Evolutionary conservation across 106 monocot species (phyloP).

Genomic region (Agapanthus africanus): DNA sequence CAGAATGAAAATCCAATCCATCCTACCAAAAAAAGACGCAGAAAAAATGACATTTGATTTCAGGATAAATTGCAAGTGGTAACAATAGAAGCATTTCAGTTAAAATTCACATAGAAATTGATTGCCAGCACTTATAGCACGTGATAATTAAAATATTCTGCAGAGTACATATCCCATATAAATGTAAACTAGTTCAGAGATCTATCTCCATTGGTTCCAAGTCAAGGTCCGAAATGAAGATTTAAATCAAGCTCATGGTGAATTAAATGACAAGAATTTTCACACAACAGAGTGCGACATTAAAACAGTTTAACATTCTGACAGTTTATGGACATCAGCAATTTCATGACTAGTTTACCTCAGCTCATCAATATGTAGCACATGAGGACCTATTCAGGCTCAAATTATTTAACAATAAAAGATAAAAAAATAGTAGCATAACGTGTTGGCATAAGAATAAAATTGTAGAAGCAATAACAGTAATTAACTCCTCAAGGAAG

Average conservation of each 20-base stretch:
- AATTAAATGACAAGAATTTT: neutral
- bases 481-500: neutral
- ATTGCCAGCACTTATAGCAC: neutral
- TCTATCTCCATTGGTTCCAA: neutral
- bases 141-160: neutral
- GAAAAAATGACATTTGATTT: too few species aligned
- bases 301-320: too few species aligned
- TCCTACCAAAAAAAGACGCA: slow-evolving; percentile 25
- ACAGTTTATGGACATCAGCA: neutral
- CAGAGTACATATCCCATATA: neutral
- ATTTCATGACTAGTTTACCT: neutral
- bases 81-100: neutral
- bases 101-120: neutral
- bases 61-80: too few species aligned
- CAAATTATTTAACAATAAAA: neutral
- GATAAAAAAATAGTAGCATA: neutral
- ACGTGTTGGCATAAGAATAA: too few species aligned
- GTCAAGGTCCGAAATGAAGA: neutral
- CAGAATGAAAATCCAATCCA: slow-evolving; percentile 62
- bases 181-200: neutral
- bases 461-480: neutral
- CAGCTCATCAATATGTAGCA: too few species aligned
- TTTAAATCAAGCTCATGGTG: neutral
- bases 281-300: neutral
- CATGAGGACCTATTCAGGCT: neutral